A percentile compares a stretch with the other conserved stretches of the same genome.
Conservation (phyloP, 106 monocot genomes). For the Dioscorea dumetorum region DNA sequence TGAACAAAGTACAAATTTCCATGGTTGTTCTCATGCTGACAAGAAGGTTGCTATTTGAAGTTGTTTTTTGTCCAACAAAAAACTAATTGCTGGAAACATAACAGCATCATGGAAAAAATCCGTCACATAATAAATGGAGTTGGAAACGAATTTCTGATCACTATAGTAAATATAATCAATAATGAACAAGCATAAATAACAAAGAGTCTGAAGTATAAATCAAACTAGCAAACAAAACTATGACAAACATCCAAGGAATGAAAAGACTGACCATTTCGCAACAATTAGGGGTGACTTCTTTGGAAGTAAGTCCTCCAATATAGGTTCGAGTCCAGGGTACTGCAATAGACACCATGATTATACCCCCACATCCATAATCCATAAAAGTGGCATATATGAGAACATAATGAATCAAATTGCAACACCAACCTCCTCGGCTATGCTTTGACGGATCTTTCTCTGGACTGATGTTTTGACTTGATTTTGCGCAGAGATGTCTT, state of each 20-base stretch:
- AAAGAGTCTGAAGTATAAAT: background rate
- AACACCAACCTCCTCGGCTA: slow-evolving; percentile 42
- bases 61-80: too few relatives aligned
- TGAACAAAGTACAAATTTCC: too few relatives aligned
- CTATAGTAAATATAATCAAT: background rate
- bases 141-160: background rate
- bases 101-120: background rate
- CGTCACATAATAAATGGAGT: background rate
- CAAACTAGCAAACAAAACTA: too few relatives aligned
- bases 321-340: slow-evolving; percentile 89
- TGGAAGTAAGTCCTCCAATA: slow-evolving; percentile 82
- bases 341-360: slow-evolving; percentile 15
- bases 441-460: slow-evolving; percentile 53
- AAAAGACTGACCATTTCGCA: slow-evolving; percentile 58
- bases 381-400: background rate
- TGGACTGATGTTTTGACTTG: slow-evolving; percentile 67
- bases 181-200: too few relatives aligned
- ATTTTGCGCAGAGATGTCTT: slow-evolving; percentile 62
- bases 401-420: background rate
- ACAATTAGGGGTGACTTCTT: slow-evolving; percentile 93
- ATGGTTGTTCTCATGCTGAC: too few relatives aligned
- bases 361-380: background rate
- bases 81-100: too few relatives aligned
- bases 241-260: too few relatives aligned
- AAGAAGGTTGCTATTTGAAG: too few relatives aligned